phyloP scores from a whole-genome alignment of 345 rosid genomes.

The Dimocarpus longan region DNA sequence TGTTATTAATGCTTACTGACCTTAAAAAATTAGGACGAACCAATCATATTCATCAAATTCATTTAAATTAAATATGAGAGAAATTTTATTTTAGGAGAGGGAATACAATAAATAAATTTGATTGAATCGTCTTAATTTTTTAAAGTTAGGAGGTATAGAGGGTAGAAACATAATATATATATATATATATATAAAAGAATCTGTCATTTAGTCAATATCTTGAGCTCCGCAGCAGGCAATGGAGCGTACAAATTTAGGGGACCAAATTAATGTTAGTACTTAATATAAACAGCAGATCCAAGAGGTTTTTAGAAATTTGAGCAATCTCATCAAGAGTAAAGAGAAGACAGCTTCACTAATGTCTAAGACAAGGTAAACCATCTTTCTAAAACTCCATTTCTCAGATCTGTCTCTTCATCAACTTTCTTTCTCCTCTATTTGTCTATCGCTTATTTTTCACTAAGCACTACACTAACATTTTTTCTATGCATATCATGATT shows the following conservation, averaged over 20 bases:
- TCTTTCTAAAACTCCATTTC: background rate
- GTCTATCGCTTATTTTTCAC: background rate
- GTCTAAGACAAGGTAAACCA: conserved; percentile 46
- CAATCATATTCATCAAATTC: no score
- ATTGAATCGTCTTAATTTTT: no score
- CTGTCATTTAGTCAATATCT: background rate
- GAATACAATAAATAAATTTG: no score
- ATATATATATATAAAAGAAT: background rate
- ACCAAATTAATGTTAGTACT: background rate
- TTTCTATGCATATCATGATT: background rate
- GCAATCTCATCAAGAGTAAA: conserved; percentile 1
- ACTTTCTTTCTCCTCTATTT: background rate
- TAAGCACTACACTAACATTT: background rate
- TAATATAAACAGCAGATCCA: conserved; percentile 39
- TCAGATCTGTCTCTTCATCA: conserved; percentile 2
- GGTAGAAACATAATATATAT: no score
- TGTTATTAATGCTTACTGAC: no score
- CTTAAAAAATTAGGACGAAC: no score
- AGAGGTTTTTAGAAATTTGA: conserved; percentile 27
- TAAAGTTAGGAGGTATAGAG: no score
- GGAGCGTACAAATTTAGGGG: conserved; percentile 11
- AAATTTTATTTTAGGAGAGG: no score
- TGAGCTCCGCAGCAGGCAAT: conserved; percentile 16
- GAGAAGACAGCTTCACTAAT: conserved; percentile 20
- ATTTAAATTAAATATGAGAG: no score